phyloP scores from a whole-genome alignment of 768 basidiomycete species.

The Lyophyllum semitale region DNA sequence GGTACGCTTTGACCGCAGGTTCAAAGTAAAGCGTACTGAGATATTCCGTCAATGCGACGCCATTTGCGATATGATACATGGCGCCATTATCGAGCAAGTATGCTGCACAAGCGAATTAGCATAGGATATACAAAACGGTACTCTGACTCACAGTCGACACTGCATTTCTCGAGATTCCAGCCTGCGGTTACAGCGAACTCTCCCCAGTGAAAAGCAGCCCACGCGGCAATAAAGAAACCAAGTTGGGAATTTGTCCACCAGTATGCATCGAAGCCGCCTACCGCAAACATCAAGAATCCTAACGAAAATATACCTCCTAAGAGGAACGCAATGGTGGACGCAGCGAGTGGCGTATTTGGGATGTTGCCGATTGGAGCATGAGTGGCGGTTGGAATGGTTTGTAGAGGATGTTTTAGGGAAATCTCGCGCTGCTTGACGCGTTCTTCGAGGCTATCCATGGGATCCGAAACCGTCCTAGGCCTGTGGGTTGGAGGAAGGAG shows the following conservation, averaged over 20 bases:
- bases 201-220: conserved; percentile 89
- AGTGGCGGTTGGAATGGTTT: conserved; percentile 50
- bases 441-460: conserved; percentile 38
- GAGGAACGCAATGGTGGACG: conserved; percentile 78
- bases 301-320: conserved; percentile 73
- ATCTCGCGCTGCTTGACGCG: conserved; percentile 44
- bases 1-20: conserved; percentile 60
- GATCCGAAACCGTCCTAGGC: conserved; percentile 30
- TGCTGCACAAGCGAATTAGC: conserved; percentile 47
- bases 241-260: conserved; percentile 79
- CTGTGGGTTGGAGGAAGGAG: conserved; percentile 20
- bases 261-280: conserved; percentile 42
- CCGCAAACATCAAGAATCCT: conserved; percentile 51
- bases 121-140: background rate
- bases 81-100: conserved; percentile 91
- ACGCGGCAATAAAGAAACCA: conserved; percentile 80
- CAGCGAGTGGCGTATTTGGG: conserved; percentile 88
- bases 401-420: conserved; percentile 41
- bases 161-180: conserved; percentile 92
- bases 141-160: conserved; percentile 81
- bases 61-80: conserved; percentile 84
- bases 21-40: conserved; percentile 66
- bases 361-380: conserved; percentile 53
- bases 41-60: conserved; percentile 79
- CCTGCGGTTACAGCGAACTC: conserved; percentile 96